Conservation (phyloP, 345 rosid genomes). For the Murraya koenigii region DNA sequence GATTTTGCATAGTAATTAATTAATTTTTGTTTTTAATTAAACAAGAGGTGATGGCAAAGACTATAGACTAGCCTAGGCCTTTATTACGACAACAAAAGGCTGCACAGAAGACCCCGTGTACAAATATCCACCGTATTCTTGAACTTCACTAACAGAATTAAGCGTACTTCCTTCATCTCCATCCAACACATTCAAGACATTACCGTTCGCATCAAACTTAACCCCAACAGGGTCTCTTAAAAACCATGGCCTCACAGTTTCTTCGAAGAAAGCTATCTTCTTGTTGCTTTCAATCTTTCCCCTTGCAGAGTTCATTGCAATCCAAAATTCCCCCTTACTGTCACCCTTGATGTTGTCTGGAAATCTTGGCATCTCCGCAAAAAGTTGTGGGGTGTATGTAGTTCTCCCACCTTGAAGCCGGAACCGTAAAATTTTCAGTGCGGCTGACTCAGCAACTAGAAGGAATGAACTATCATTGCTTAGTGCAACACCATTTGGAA, state of each 20-base stretch:
- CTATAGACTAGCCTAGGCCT: neutral
- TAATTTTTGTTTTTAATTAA: too few species aligned
- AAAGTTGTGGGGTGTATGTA: neutral
- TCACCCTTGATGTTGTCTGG: constrained; percentile 46
- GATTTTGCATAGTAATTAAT: too few species aligned
- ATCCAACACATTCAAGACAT: constrained; percentile 23
- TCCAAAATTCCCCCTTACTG: constrained; percentile 59
- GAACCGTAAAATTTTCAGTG: constrained; percentile 19
- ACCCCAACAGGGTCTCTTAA: constrained; percentile 37
- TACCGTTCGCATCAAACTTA: constrained; percentile 29
- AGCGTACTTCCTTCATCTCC: constrained; percentile 28
- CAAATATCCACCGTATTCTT: constrained; percentile 25
- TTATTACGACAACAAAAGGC: constrained; percentile 29
- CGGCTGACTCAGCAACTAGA: constrained; percentile 36
- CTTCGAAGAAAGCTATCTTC: neutral
- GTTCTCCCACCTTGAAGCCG: constrained; percentile 2
- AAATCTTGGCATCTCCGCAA: constrained; percentile 25
- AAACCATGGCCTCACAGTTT: constrained; percentile 2
- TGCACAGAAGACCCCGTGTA: constrained; percentile 40
- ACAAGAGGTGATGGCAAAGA: too few species aligned
- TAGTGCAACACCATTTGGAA: constrained; percentile 50
- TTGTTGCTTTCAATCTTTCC: constrained; percentile 6
- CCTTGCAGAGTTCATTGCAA: constrained; percentile 46
- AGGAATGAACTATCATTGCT: constrained; percentile 46
- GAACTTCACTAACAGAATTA: constrained; percentile 43